Evolutionary conservation across 1,139 yeast genomes (phyloP).

Genomic region (Magnusiomyces magnusii): DNA sequence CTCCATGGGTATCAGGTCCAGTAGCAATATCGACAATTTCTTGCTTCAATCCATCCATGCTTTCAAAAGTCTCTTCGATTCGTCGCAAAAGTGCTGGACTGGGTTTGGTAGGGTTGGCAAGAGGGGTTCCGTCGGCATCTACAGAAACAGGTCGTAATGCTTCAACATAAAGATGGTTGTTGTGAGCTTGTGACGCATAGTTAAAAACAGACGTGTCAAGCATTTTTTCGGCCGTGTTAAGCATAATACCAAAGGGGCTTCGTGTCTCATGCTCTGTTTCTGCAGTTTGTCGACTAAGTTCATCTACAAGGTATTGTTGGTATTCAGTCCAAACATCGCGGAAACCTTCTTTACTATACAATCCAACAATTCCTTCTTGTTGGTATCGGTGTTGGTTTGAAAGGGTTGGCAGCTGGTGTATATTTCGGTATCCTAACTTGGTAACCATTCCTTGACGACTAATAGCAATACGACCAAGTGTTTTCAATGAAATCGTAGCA

Average conservation of each 20-base stretch:
- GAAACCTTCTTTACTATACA: constrained; percentile 63
- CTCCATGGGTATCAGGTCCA: constrained; percentile 42
- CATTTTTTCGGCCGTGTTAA: constrained; percentile 63
- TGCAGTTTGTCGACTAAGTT: constrained; percentile 61
- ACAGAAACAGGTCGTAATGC: constrained; percentile 38
- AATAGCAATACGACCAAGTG: too few relatives aligned
- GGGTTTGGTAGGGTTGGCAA: constrained; percentile 29
- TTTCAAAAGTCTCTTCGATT: constrained; percentile 37
- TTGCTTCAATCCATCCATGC: constrained; percentile 47
- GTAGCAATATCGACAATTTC: constrained; percentile 51
- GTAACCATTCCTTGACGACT: background rate
- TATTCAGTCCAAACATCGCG: constrained; percentile 72
- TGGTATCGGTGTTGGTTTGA: constrained; percentile 37
- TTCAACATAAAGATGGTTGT: constrained; percentile 82
- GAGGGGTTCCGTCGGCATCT: constrained; percentile 13
- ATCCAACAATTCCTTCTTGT: constrained; percentile 57
- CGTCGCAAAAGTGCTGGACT: constrained; percentile 26
- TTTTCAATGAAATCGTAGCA: too few relatives aligned
- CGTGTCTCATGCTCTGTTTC: constrained; percentile 69
- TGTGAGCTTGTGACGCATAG: constrained; percentile 85
- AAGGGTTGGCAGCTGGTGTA: constrained; percentile 24
- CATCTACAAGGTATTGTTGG: constrained; percentile 60
- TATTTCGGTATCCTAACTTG: background rate
- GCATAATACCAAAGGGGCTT: constrained; percentile 66
- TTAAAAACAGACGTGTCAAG: constrained; percentile 70